phyloP scores from a whole-genome alignment of 2,329 filamentous ascomycete genomes.

The Alternaria longipes region DNA sequence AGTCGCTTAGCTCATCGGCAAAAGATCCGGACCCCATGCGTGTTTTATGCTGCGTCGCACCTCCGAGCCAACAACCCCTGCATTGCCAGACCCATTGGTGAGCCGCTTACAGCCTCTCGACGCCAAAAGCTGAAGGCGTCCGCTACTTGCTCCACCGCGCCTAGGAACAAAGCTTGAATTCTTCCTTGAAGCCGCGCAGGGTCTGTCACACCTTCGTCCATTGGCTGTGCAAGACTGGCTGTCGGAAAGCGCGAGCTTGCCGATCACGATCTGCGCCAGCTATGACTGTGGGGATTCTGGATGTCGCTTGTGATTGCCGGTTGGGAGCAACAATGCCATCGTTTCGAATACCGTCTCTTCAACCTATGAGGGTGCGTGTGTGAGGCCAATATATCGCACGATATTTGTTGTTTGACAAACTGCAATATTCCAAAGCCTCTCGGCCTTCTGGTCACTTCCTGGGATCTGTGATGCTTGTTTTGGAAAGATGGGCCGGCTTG shows the following conservation, averaged over 20 bases:
- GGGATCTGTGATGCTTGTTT: background rate
- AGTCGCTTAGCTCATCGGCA: constrained; percentile 40
- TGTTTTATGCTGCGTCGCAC: constrained; percentile 46
- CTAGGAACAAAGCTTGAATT: background rate
- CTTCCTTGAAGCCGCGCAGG: background rate
- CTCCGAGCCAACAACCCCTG: constrained; percentile 29
- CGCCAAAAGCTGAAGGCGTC: background rate
- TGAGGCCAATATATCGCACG: background rate
- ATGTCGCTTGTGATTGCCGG: constrained; percentile 2
- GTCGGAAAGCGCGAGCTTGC: constrained; percentile 8
- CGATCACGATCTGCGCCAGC: constrained; percentile 5
- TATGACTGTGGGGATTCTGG: background rate
- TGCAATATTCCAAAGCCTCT: background rate
- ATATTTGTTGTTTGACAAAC: background rate
- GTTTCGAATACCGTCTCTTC: background rate
- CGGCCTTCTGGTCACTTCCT: background rate
- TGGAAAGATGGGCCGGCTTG: no score
- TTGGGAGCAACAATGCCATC: background rate
- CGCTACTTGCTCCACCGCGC: background rate
- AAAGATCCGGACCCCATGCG: constrained; percentile 33
- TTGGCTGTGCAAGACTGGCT: background rate
- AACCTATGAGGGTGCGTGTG: background rate
- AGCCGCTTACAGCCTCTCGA: constrained; percentile 13
- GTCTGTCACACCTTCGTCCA: background rate
- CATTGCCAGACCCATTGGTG: constrained; percentile 38